Conservation (phyloP, 2,329 filamentous ascomycete species). For the Apiospora saccharicola region DNA sequence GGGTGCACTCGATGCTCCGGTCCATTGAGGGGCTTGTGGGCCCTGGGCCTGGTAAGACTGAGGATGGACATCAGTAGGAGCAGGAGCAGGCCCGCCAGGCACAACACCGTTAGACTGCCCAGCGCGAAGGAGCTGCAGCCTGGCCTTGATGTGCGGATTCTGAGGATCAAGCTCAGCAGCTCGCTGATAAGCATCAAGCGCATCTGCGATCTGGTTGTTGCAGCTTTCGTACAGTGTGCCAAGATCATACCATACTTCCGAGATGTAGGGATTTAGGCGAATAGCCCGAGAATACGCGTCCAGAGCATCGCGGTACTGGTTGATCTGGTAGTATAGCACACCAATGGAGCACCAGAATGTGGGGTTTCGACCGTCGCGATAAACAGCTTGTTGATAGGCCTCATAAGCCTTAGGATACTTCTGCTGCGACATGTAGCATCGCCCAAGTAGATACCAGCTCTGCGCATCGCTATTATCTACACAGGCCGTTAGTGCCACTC, state of each 20-base stretch:
- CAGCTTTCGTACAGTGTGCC: slow-evolving; percentile 98
- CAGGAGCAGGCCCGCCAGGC: slow-evolving; percentile 74
- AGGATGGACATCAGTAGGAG: slow-evolving; percentile 94
- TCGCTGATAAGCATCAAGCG: slow-evolving; percentile 92
- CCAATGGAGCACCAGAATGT: slow-evolving; percentile 99
- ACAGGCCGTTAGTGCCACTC: slow-evolving; percentile 26
- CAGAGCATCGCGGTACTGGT: slow-evolving; percentile 96
- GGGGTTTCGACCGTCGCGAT: slow-evolving; percentile 95
- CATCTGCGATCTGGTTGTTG: slow-evolving; percentile 98
- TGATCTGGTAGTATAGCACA: slow-evolving; percentile 99
- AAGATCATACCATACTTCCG: slow-evolving; percentile 98
- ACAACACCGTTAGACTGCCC: slow-evolving; percentile 77
- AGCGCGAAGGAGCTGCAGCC: slow-evolving; percentile 86
- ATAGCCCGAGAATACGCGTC: slow-evolving; percentile 98
- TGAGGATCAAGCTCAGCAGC: slow-evolving; percentile 92
- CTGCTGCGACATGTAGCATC: slow-evolving; percentile 99
- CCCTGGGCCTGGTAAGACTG: slow-evolving; percentile 90
- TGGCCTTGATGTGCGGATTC: slow-evolving; percentile 96
- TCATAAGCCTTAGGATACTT: slow-evolving; percentile 99
- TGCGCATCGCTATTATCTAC: slow-evolving; percentile 92
- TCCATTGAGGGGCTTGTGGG: slow-evolving; percentile 89
- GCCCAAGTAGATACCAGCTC: slow-evolving; percentile 97
- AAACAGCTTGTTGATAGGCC: slow-evolving; percentile 97
- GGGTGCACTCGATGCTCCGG: slow-evolving; percentile 70
- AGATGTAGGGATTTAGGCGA: slow-evolving; percentile 95